A percentile compares a stretch with the other conserved stretches of the same genome.
phyloP scores from a whole-genome alignment of 1,284 basidiomycete genomes.

The Malassezia equina region DNA sequence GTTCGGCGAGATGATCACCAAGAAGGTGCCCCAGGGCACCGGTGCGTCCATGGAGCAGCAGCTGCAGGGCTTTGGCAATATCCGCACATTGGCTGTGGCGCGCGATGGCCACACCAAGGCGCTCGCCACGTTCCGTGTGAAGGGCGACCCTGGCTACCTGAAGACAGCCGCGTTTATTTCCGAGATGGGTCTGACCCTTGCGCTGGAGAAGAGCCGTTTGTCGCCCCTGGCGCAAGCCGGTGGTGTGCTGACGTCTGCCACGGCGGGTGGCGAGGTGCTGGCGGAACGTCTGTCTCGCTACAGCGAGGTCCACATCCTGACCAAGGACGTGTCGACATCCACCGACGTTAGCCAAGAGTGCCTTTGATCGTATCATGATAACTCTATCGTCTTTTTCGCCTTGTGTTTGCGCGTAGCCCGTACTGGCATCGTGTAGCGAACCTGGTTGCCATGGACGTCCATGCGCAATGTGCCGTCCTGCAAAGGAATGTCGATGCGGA shows the following conservation, averaged over 20 bases:
- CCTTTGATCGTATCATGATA: neutral
- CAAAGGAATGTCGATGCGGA: constrained; percentile 7
- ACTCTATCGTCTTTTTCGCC: constrained; percentile 11
- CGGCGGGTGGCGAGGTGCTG: constrained; percentile 64
- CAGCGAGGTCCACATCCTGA: constrained; percentile 53
- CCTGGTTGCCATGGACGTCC: constrained; percentile 14
- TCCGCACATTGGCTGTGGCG: constrained; percentile 48
- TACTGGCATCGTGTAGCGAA: constrained; percentile 13
- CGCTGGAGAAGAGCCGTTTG: constrained; percentile 54
- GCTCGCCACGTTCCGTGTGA: constrained; percentile 58
- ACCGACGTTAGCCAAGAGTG: neutral
- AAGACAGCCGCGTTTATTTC: constrained; percentile 62
- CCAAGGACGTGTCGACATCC: constrained; percentile 4
- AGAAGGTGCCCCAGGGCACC: constrained; percentile 8
- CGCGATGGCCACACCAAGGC: constrained; percentile 51
- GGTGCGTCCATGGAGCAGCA: constrained; percentile 12
- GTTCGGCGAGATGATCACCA: neutral
- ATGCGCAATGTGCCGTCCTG: neutral
- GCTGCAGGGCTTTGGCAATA: constrained; percentile 7
- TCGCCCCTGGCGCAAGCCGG: constrained; percentile 57
- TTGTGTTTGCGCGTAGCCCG: constrained; percentile 17
- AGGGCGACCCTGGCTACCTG: constrained; percentile 71
- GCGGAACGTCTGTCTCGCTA: constrained; percentile 58
- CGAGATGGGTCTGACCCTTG: constrained; percentile 63
- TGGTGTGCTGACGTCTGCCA: constrained; percentile 67